Percentiles rank a stretch among this genome's conserved stretches.
Conservation (phyloP, 768 basidiomycete genomes). For the Amyloporia xantha region DNA sequence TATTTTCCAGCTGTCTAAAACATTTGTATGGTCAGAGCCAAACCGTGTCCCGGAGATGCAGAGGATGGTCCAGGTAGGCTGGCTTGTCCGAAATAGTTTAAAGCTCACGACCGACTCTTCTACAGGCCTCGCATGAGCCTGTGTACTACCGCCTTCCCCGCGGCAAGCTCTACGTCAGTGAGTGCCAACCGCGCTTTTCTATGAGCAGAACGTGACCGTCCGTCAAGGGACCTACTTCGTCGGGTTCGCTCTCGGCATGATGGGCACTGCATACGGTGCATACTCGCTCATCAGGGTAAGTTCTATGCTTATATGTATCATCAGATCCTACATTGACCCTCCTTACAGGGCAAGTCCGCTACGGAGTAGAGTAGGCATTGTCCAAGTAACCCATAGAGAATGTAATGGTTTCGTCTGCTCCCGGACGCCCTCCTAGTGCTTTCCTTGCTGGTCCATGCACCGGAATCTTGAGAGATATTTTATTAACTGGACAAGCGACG, state of each 20-base stretch:
- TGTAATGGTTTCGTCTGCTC: too few relatives aligned
- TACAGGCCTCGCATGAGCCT: slow-evolving; percentile 37
- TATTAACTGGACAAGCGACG: too few relatives aligned
- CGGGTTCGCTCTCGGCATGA: slow-evolving; percentile 48
- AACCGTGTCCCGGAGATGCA: slow-evolving; percentile 64
- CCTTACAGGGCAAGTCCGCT: slow-evolving; percentile 20
- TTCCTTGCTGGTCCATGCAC: too few relatives aligned
- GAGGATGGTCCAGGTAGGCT: slow-evolving; percentile 54
- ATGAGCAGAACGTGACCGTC: background rate
- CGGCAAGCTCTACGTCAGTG: slow-evolving; percentile 60
- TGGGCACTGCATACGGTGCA: slow-evolving; percentile 44
- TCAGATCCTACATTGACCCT: too few relatives aligned
- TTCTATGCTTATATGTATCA: too few relatives aligned
- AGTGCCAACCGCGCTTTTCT: too few relatives aligned
- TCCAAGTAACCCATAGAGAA: slow-evolving; percentile 4
- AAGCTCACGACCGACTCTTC: background rate
- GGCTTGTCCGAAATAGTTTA: too few relatives aligned
- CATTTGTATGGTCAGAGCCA: too few relatives aligned
- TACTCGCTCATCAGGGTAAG: slow-evolving; percentile 38
- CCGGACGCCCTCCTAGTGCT: too few relatives aligned
- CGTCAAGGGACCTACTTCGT: slow-evolving; percentile 46
- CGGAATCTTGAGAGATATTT: too few relatives aligned
- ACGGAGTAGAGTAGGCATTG: slow-evolving; percentile 13
- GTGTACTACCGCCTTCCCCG: slow-evolving; percentile 58
- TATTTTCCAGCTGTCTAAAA: too few relatives aligned